Conservation (phyloP, 164 flowering plant genomes). For the Litsea cubeba region DNA sequence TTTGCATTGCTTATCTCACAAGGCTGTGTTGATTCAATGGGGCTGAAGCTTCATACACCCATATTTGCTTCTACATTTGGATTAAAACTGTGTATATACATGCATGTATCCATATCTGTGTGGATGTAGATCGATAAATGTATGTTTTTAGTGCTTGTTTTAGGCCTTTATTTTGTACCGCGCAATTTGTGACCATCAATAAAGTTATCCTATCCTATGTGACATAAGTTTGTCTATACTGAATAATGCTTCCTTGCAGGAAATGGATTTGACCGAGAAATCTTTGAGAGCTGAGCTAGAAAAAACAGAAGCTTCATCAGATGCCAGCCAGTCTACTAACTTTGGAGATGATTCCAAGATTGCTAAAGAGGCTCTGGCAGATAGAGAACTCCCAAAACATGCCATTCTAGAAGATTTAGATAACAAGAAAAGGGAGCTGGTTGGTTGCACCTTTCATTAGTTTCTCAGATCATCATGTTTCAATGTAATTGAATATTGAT, state of each 20-base stretch:
- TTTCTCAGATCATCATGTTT: background rate
- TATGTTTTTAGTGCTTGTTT: too few species aligned
- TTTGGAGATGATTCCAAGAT: constrained; percentile 17
- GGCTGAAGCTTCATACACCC: too few species aligned
- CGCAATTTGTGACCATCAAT: background rate
- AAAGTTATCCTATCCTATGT: background rate
- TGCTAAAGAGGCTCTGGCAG: constrained; percentile 25
- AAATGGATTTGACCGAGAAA: constrained; percentile 50
- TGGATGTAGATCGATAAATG: too few species aligned
- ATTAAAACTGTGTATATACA: too few species aligned
- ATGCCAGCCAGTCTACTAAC: constrained; percentile 23
- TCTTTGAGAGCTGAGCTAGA: constrained; percentile 50
- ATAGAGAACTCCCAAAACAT: constrained; percentile 32
- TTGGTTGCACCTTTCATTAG: constrained; percentile 8
- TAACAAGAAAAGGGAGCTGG: constrained; percentile 72
- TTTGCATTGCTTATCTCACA: too few species aligned
- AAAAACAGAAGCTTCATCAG: constrained; percentile 26
- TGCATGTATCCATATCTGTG: too few species aligned
- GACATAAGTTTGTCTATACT: background rate
- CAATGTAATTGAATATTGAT: background rate
- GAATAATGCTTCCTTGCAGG: constrained; percentile 33
- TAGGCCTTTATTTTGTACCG: background rate
- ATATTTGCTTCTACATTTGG: too few species aligned
- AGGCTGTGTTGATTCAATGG: too few species aligned
- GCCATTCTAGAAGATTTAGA: constrained; percentile 49